Evolutionary conservation across 176 grass and related monocot genomes (phyloP), one percentile per base, ranked within the genome.

Genomic region (Aegilops speltoides): DNA sequence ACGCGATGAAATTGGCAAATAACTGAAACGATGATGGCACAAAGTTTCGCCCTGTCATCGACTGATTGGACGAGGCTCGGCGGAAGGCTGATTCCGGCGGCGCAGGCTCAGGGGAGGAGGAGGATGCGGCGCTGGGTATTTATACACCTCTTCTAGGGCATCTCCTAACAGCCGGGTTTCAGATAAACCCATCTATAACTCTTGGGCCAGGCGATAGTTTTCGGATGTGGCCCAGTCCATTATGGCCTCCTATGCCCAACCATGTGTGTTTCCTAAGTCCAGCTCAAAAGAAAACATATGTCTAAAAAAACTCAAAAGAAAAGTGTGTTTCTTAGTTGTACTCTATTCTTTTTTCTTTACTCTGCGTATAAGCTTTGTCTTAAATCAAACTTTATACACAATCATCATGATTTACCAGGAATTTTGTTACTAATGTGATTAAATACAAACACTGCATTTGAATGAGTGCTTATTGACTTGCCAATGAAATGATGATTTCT

Each of bases 131-230:
- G 52, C 3, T 7, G 16, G 6, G 6, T 43, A 0, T 52, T 90
- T 90, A 90, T 86, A 82, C 10, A 40, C 37, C n/a, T 56, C 23
- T 23, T 14, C 52, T 86, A 86, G 88, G 88, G 37, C 78, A 23
- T 29, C 59, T 25, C n/a, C 68, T 40, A 5, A 52, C 48, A 2
- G 45, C 36, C 8, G 59, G 77, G 78, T 83, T 88, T 62, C 80
- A 26, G 22, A 2, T 70, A 62, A 62, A 22, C 87, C 64, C 73
- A 76, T 59, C 26, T 6, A 56, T 12, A 10, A 9, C 8, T 25
- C 17, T 17, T 68, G 31, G 65, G 29, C 15, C 29, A 10, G 2
- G 8, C 3, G 5, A 73, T 4, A 6, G 12, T 24, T 23, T 43
- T 14, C 36, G 37, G 20, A 24, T 8, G 22, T 12, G 3, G 3